Evolutionary conservation across 441 rosid genomes (phyloP), one percentile per base, ranked within the genome.

Genomic region (Flueggea neowawraea): DNA sequence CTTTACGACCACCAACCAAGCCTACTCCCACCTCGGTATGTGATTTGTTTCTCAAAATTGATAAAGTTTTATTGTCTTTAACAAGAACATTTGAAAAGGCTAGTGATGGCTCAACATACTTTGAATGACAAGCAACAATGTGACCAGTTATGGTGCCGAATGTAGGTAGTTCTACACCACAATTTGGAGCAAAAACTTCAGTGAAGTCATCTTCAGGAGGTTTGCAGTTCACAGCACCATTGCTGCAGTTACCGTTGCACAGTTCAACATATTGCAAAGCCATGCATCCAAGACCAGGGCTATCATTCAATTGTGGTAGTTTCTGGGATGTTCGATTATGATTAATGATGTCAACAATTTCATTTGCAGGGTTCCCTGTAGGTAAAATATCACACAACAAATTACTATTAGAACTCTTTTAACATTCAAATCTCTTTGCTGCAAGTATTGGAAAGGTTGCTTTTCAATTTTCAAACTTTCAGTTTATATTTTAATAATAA

Each of bases 231-330:
- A 71, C 76, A 65, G 81, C 77, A 3, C 70, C 75, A 74, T 80
- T 72, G 45, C 58, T 78, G 88, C 96, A 87, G 80, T 82, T 81
- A 39, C 82, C 87, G 70, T 87, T 78, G 89, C 97, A 91, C 47
- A 67, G 55, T 68, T 82, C 83, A 31, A 70, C 86, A 71, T 84
- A 91, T 71, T 87, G 95, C 69, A 87, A 78, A 52, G 97, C 96
- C 81, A 89, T 87, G 80, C 97, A 91, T 61, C 95, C 97, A 12
- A 91, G 89, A n/a, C 97, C 96, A 0, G 96, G 97, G 68, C 81
- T 89, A 63, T 82, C 85, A 15, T 73, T 79, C 58, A 91, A 80
- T 53, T 65, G 66, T 43, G 62, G 71, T 32, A 91, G 86, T 62
- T 87, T 86, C 17, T 63, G 67, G 15, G 86, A 73, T 56, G 88